Conservation (phyloP, 2,329 filamentous ascomycete genomes). For the Colletotrichum kahawae region DNA sequence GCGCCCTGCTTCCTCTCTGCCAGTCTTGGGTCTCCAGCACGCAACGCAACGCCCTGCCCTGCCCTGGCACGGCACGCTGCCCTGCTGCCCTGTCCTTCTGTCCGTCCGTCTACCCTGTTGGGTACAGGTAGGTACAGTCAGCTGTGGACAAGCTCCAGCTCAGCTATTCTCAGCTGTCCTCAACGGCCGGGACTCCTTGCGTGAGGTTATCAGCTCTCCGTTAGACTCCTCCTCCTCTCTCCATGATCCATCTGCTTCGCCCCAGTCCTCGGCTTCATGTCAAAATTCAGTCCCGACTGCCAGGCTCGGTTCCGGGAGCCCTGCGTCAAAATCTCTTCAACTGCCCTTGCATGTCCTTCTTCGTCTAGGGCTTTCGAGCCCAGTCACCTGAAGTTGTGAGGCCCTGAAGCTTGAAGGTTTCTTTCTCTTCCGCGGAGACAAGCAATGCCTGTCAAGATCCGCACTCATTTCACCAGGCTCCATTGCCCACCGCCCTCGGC, state of each 20-base stretch:
- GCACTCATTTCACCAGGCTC: slow-evolving; percentile 14
- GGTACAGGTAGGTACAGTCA: neutral
- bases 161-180: neutral
- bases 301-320: neutral
- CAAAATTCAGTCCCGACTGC: neutral
- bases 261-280: neutral
- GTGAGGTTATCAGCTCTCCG: neutral
- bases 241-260: neutral
- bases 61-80: neutral
- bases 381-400: neutral
- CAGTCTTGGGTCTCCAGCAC: neutral
- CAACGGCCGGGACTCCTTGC: neutral
- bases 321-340: neutral
- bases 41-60: neutral
- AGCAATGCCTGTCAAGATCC: slow-evolving; percentile 6
- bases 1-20: neutral
- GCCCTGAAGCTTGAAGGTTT: neutral
- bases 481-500: neutral
- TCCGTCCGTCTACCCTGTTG: neutral
- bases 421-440: neutral
- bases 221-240: neutral
- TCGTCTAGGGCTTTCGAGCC: neutral
- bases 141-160: neutral
- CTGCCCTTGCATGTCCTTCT: neutral
- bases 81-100: neutral